Evolutionary conservation across 768 basidiomycete genomes (phyloP).

Genomic region (Tylopilus subfusipes): DNA sequence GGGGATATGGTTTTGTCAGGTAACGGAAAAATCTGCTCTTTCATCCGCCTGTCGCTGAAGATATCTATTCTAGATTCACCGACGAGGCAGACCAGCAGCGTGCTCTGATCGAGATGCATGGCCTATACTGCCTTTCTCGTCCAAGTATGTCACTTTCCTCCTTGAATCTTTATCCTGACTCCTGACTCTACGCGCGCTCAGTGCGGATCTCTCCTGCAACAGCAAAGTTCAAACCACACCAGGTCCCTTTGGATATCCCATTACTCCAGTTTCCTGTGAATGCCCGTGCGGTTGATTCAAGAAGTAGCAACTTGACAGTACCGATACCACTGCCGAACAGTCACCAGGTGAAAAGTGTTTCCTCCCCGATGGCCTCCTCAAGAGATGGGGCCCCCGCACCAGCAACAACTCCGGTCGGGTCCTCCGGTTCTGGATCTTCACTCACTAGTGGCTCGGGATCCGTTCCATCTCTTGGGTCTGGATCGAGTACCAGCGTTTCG

Average conservation of each 20-base stretch:
- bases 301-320: slow-evolving; percentile 42
- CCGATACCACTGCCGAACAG: slow-evolving; percentile 46
- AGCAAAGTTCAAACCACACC: slow-evolving; percentile 75
- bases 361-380: slow-evolving; percentile 57
- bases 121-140: slow-evolving; percentile 82
- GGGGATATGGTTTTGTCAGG: slow-evolving; percentile 94
- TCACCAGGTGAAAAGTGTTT: slow-evolving; percentile 60
- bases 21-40: slow-evolving; percentile 31
- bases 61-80: slow-evolving; percentile 57
- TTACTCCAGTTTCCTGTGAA: slow-evolving; percentile 42
- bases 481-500: slow-evolving; percentile 42
- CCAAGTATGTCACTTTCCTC: slow-evolving; percentile 58
- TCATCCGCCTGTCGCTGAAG: slow-evolving; percentile 6
- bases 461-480: slow-evolving; percentile 48
- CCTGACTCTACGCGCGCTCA: slow-evolving; percentile 37
- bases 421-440: slow-evolving; percentile 46
- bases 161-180: not conserved
- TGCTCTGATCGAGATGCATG: slow-evolving; percentile 89
- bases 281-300: slow-evolving; percentile 26
- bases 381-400: slow-evolving; percentile 19
- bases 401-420: slow-evolving; percentile 33
- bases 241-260: slow-evolving; percentile 42
- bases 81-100: slow-evolving; percentile 87
- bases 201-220: slow-evolving; percentile 92
- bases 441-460: slow-evolving; percentile 49